Conservation (phyloP, 1,284 basidiomycete genomes). For the Marasmius sp. region DNA sequence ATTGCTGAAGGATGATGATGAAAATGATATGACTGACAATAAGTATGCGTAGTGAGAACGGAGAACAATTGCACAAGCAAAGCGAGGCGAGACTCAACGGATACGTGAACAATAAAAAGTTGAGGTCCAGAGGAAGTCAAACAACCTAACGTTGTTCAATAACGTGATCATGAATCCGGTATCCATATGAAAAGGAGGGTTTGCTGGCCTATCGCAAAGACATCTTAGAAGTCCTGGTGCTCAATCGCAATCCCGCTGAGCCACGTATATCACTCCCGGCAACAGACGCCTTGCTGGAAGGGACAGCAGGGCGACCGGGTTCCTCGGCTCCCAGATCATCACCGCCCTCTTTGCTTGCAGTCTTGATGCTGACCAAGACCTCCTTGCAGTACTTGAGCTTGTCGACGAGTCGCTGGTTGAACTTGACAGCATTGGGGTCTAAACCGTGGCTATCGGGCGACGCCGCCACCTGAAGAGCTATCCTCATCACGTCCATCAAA, state of each 20-base stretch:
- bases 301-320: neutral
- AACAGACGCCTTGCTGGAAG: neutral
- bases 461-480: conserved; percentile 42
- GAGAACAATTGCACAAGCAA: neutral
- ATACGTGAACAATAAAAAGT: neutral
- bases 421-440: conserved; percentile 58
- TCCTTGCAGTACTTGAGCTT: conserved; percentile 85
- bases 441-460: conserved; percentile 16
- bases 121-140: neutral
- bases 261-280: neutral
- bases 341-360: conserved; percentile 28
- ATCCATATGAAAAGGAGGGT: neutral
- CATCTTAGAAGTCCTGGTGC: conserved; percentile 11
- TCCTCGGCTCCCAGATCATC: conserved; percentile 1
- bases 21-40: neutral
- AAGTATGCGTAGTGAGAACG: neutral
- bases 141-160: conserved; percentile 8
- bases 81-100: neutral
- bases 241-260: neutral
- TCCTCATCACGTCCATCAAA: conserved; percentile 72
- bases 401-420: conserved; percentile 63
- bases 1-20: neutral
- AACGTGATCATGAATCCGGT: neutral
- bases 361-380: conserved; percentile 65
- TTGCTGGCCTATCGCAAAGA: conserved; percentile 7